Percentiles rank a stretch among this genome's conserved stretches.
These are phyloP conservation scores for Zasmidium cellare DNA, from an alignment of 2,329 filamentous ascomycete species.

Conservation along the genomic window DNA sequence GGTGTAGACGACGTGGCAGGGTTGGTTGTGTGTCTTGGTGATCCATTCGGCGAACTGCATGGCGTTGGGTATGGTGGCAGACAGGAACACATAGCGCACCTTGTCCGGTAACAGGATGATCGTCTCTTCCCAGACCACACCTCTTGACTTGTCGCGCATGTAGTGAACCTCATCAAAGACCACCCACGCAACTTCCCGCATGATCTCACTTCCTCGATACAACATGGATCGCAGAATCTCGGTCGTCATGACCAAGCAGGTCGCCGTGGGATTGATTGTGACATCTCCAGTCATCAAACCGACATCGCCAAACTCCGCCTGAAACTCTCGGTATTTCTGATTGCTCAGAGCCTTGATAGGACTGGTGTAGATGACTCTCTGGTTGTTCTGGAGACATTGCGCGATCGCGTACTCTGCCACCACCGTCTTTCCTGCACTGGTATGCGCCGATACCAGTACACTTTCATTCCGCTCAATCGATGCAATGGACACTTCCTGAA, in stretches of 20 bases:
- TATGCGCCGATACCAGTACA: conserved; percentile 94
- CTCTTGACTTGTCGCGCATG: conserved; percentile 87
- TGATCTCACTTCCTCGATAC: conserved; percentile 97
- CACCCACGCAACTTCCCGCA: conserved; percentile 98
- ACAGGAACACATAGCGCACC: conserved; percentile 97
- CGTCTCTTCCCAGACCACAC: conserved; percentile 99
- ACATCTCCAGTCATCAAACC: conserved; percentile 99
- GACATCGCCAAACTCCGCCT: conserved; percentile 92
- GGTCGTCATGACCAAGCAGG: conserved; percentile 97
- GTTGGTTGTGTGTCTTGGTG: conserved; percentile 94
- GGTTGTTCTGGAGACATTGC: conserved; percentile 94
- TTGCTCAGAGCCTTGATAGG: conserved; percentile 98
- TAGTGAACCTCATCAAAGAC: conserved; percentile 99
- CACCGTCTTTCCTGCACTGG: conserved; percentile 95
- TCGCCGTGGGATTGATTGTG: conserved; percentile 97
- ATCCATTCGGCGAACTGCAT: conserved; percentile 99
- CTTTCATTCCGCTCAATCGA: conserved; percentile 97
- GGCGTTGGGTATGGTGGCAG: conserved; percentile 95
- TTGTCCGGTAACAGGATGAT: conserved; percentile 98
- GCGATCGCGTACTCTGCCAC: conserved; percentile 98
- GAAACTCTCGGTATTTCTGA: conserved; percentile 97
- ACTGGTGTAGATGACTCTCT: conserved; percentile 98
- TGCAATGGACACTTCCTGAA: conserved; percentile 90
- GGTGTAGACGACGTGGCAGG: conserved; percentile 98
- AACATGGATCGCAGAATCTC: conserved; percentile 99